Evolutionary conservation across 176 grass and related monocot species (phyloP).

Genomic region (bread wheat (Triticum aestivum)): IWGSC_CS_RefSeq_v2.1 NC_057807.1:714360812-714361311

Average conservation of each 20-base stretch:
- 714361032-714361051: slow-evolving; percentile 44
- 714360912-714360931: slow-evolving; percentile 37
- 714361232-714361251: not conserved
- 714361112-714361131: slow-evolving; percentile 40
- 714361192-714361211: slow-evolving; percentile 36
- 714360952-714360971: slow-evolving; percentile 1
- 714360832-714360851: slow-evolving; percentile 32
- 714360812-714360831: slow-evolving; percentile 21
- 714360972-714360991: not conserved
- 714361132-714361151: slow-evolving; percentile 39
- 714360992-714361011: not conserved
- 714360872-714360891: slow-evolving; percentile 31
- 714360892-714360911: slow-evolving; percentile 44
- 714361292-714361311: slow-evolving; percentile 39
- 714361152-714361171: slow-evolving; percentile 26
- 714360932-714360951: slow-evolving; percentile 49
- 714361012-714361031: not conserved
- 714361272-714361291: not conserved
- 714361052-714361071: slow-evolving; percentile 40
- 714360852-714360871: slow-evolving; percentile 25
- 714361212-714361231: slow-evolving; percentile 30
- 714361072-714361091: slow-evolving; percentile 37
- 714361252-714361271: slow-evolving; percentile 4
- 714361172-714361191: slow-evolving; percentile 37
- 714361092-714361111: slow-evolving; percentile 41